Conservation (phyloP, 2,329 filamentous ascomycete genomes). For the Microdochium trichocladiopsis region DNA sequence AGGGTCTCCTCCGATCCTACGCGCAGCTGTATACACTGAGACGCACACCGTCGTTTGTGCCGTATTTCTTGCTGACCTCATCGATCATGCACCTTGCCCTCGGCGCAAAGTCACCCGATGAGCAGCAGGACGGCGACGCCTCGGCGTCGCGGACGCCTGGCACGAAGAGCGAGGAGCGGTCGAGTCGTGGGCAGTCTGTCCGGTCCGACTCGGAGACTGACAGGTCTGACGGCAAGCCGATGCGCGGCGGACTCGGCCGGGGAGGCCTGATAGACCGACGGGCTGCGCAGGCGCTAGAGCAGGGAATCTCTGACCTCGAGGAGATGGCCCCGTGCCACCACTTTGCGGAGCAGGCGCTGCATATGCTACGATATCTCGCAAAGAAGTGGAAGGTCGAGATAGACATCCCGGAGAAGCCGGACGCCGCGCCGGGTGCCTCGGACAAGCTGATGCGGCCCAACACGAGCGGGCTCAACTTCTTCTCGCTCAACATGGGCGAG, state of each 20-base stretch:
- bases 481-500: conserved; percentile 40
- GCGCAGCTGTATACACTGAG: conserved; percentile 50
- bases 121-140: conserved; percentile 5
- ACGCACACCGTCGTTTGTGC: conserved; percentile 54
- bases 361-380: conserved; percentile 52
- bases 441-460: conserved; percentile 36
- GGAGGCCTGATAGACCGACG: too few species aligned
- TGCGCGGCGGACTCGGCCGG: too few species aligned
- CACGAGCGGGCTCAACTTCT: conserved; percentile 49
- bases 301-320: conserved; percentile 49
- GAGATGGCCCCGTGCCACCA: conserved; percentile 57
- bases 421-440: conserved; percentile 23
- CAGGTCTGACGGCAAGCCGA: not conserved
- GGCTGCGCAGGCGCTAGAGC: conserved; percentile 28
- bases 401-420: conserved; percentile 22
- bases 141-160: conserved; percentile 11
- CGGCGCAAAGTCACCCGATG: conserved; percentile 24
- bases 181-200: not conserved
- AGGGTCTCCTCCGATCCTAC: conserved; percentile 47
- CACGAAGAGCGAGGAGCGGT: not conserved
- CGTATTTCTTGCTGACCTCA: conserved; percentile 54
- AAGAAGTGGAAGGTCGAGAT: conserved; percentile 53
- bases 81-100: conserved; percentile 55
- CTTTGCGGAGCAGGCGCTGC: conserved; percentile 53
- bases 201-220: not conserved